These are phyloP conservation scores for Chytridium lagenaria DNA, from an alignment of 371 early-diverging fungal genomes.

Conservation along the genomic window DNA sequence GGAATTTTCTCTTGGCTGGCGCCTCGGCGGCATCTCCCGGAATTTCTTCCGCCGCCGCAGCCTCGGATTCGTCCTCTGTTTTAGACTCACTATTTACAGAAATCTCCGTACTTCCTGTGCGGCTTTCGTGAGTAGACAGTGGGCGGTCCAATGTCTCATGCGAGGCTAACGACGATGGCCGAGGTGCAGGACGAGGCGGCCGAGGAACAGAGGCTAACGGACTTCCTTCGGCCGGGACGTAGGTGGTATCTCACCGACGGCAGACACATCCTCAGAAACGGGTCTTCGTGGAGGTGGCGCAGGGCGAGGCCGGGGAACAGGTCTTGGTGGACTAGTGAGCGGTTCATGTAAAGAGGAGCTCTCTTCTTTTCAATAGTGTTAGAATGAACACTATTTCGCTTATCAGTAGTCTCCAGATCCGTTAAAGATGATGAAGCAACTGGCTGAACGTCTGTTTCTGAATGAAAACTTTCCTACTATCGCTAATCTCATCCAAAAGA, in stretches of 20 bases:
- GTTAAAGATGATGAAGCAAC: too few relatives aligned
- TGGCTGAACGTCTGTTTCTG: too few relatives aligned
- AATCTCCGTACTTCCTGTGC: too few relatives aligned
- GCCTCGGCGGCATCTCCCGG: background rate
- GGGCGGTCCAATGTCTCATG: background rate
- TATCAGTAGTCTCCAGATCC: too few relatives aligned
- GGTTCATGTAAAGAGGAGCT: background rate
- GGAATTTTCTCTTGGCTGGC: slow-evolving; percentile 43
- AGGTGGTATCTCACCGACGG: too few relatives aligned
- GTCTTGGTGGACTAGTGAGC: slow-evolving; percentile 20
- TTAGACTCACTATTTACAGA: background rate
- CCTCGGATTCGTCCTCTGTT: slow-evolving; percentile 10
- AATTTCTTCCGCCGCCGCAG: background rate
- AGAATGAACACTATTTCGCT: background rate
- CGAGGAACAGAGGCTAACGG: background rate
- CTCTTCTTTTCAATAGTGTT: background rate
- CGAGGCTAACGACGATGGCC: slow-evolving; percentile 3
- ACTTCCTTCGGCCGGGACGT: background rate
- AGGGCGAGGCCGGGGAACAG: slow-evolving; percentile 31
- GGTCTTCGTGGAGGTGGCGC: slow-evolving; percentile 18
- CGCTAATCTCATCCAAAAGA: too few relatives aligned
- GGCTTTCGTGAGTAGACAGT: too few relatives aligned
- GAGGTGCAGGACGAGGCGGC: slow-evolving; percentile 32
- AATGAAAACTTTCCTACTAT: too few relatives aligned
- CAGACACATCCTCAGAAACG: background rate